These are phyloP conservation scores for Bothriochloa decipiens DNA, from an alignment of 176 grass and related monocot genomes.

Conservation along the genomic window DNA sequence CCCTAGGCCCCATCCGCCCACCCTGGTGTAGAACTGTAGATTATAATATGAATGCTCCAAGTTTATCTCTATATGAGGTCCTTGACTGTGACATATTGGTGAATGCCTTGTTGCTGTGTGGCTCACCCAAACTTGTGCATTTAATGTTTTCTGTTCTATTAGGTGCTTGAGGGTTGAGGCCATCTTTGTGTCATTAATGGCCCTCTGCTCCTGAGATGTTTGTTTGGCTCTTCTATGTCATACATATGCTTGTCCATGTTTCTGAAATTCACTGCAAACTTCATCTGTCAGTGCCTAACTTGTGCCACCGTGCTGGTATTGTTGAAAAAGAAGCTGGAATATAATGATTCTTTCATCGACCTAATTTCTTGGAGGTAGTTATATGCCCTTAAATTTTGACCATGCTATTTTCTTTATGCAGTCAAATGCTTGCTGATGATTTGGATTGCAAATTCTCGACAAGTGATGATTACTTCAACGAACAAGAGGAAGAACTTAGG, in stretches of 20 bases:
- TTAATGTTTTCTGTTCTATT: background rate
- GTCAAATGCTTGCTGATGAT: conserved; percentile 63
- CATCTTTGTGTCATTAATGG: conserved; percentile 15
- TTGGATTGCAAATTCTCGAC: conserved; percentile 49
- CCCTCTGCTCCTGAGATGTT: conserved; percentile 1
- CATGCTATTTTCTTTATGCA: conserved; percentile 50
- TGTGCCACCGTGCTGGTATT: background rate
- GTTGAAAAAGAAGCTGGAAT: conserved; percentile 14
- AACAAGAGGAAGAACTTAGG: conserved; percentile 80
- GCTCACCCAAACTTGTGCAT: background rate
- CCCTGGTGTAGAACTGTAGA: background rate
- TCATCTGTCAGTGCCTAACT: background rate
- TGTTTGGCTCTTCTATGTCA: background rate
- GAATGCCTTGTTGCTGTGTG: background rate
- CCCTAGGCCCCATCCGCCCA: background rate
- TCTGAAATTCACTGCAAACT: conserved; percentile 26
- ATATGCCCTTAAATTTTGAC: conserved; percentile 11
- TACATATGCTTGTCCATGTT: background rate
- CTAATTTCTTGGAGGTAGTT: conserved; percentile 10
- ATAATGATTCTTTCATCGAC: conserved; percentile 10
- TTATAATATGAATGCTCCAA: background rate
- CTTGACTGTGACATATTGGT: background rate
- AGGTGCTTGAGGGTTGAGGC: background rate
- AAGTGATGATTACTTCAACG: conserved; percentile 59
- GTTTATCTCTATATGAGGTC: background rate